A percentile compares a stretch with the other conserved stretches of the same genome.
These are phyloP conservation scores for Urostyla sp. DNA, from an alignment of 73 alveolate genomes.

Conservation along the genomic window DNA sequence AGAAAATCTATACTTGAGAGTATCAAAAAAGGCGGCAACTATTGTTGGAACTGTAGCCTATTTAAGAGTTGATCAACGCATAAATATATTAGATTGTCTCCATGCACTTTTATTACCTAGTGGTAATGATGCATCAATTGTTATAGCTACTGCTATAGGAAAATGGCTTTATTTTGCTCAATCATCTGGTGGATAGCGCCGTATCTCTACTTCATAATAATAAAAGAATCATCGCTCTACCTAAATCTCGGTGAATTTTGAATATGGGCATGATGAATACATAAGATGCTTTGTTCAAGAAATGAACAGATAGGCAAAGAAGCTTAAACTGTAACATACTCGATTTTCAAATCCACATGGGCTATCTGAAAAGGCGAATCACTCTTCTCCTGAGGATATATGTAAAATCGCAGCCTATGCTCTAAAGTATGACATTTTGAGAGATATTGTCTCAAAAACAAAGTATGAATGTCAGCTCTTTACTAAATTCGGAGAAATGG, in stretches of 20 bases:
- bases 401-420: constrained; percentile 61
- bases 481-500: constrained; percentile 14
- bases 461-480: constrained; percentile 24
- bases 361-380: constrained; percentile 60
- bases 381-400: constrained; percentile 73
- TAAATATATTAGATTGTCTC: constrained; percentile 63
- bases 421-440: constrained; percentile 49
- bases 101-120: constrained; percentile 85
- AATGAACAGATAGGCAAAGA: constrained; percentile 63
- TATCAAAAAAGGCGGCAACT: constrained; percentile 71
- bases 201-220: not conserved
- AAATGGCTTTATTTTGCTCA: constrained; percentile 34
- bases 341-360: constrained; percentile 82
- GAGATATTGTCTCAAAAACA: constrained; percentile 60
- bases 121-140: constrained; percentile 88
- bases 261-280: constrained; percentile 32
- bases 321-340: constrained; percentile 32
- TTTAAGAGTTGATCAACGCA: constrained; percentile 56
- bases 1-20: constrained; percentile 57
- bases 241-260: not conserved
- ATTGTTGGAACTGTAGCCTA: constrained; percentile 80
- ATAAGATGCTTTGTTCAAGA: constrained; percentile 49
- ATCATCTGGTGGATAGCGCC: constrained; percentile 20
- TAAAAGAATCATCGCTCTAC: not conserved
- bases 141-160: constrained; percentile 58